These are phyloP conservation scores for Fraxinus baroniana DNA, from an alignment of 305 asterid species.

Conservation along the genomic window DNA sequence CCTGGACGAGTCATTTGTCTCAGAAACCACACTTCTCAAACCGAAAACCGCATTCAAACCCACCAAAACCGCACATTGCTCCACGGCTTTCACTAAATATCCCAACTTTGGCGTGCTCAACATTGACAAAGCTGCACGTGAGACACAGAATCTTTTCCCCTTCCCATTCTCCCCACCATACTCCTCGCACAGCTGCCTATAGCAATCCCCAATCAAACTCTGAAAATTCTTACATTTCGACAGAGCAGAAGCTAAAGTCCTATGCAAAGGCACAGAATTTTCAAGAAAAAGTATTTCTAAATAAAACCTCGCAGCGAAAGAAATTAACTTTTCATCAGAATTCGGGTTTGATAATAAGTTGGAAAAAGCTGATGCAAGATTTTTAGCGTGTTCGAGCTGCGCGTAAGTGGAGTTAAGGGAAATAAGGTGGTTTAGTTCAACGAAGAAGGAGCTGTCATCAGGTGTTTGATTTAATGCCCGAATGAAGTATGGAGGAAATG, in stretches of 20 bases:
- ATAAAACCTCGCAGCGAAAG: slow-evolving; percentile 54
- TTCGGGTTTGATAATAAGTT: slow-evolving; percentile 46
- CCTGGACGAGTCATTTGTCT: slow-evolving; percentile 58
- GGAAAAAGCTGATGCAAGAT: slow-evolving; percentile 55
- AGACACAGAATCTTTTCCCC: slow-evolving; percentile 75
- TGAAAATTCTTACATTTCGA: slow-evolving; percentile 58
- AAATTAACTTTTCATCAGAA: slow-evolving; percentile 39
- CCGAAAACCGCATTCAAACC: slow-evolving; percentile 76
- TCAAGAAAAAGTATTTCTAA: slow-evolving; percentile 76
- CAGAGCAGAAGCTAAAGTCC: slow-evolving; percentile 66
- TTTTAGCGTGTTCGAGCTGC: slow-evolving; percentile 77
- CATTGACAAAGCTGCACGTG: slow-evolving; percentile 84
- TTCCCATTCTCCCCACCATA: slow-evolving; percentile 52
- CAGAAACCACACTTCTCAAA: slow-evolving; percentile 53
- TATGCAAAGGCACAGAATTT: slow-evolving; percentile 77
- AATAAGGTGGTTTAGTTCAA: slow-evolving; percentile 52
- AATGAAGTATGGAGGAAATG: slow-evolving; percentile 61
- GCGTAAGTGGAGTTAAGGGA: slow-evolving; percentile 81
- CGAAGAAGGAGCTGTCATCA: slow-evolving; percentile 39
- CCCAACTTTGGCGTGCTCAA: slow-evolving; percentile 92
- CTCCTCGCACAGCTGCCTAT: slow-evolving; percentile 65
- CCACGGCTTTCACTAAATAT: slow-evolving; percentile 72
- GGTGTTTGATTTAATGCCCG: slow-evolving; percentile 62
- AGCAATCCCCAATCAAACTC: slow-evolving; percentile 47
- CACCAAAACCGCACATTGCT: slow-evolving; percentile 71